Conservation (phyloP, 345 rosid genomes). For the Cardamine resedifolia region DNA sequence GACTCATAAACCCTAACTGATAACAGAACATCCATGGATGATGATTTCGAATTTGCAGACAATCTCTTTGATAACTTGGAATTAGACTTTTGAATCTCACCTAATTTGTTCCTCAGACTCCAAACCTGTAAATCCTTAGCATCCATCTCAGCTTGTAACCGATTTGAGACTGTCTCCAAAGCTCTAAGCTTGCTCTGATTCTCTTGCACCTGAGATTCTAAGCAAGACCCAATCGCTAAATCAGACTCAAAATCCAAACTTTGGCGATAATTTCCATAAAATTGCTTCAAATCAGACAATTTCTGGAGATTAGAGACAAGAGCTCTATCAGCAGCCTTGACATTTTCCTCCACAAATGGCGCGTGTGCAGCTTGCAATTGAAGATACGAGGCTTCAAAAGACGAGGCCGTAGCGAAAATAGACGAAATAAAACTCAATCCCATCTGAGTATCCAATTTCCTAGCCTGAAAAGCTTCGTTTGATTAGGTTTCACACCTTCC, state of each 20-base stretch:
- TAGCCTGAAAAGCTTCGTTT: slow-evolving; percentile 33
- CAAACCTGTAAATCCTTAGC: slow-evolving; percentile 58
- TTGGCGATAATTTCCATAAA: slow-evolving; percentile 47
- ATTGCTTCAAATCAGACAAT: slow-evolving; percentile 66
- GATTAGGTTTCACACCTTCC: slow-evolving; percentile 17
- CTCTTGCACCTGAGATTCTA: slow-evolving; percentile 89
- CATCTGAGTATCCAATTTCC: slow-evolving; percentile 47
- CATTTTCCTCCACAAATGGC: slow-evolving; percentile 63
- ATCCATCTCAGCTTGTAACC: slow-evolving; percentile 83
- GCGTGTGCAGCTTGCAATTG: slow-evolving; percentile 84
- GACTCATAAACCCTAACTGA: slow-evolving; percentile 68
- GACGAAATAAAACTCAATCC: slow-evolving; percentile 65
- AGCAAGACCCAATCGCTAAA: slow-evolving; percentile 64
- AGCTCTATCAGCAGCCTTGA: slow-evolving; percentile 74
- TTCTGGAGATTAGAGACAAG: slow-evolving; percentile 67
- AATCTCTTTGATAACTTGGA: slow-evolving; percentile 56
- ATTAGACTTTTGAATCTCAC: slow-evolving; percentile 59
- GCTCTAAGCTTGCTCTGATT: slow-evolving; percentile 93
- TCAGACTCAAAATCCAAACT: slow-evolving; percentile 48
- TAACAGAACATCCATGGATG: slow-evolving; percentile 52
- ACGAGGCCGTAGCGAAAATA: slow-evolving; percentile 64
- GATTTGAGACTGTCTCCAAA: slow-evolving; percentile 63
- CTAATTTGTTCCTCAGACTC: slow-evolving; percentile 57
- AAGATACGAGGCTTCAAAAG: slow-evolving; percentile 85
- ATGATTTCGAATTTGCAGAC: slow-evolving; percentile 46